Conservation (phyloP, 345 rosid species). For the Ceriops zippeliana region DNA sequence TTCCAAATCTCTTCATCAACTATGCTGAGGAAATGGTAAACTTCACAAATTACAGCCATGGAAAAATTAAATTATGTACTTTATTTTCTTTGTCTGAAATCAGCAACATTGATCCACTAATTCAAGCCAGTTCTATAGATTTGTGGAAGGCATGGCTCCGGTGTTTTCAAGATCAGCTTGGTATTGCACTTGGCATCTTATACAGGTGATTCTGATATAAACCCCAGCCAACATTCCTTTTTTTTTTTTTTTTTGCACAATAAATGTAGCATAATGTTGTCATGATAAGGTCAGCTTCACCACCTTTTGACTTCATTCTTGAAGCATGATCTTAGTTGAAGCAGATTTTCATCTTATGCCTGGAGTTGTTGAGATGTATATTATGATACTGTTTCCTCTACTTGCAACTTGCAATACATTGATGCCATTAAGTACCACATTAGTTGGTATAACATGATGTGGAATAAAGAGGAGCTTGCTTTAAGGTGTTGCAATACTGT, state of each 20-base stretch:
- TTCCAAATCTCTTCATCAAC: no score
- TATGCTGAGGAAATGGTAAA: no score
- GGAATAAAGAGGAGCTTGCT: no score
- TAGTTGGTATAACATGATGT: no score
- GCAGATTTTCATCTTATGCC: neutral
- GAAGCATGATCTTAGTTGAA: neutral
- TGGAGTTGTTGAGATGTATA: no score
- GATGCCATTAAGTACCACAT: no score
- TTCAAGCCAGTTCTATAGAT: conserved; percentile 34
- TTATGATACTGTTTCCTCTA: no score
- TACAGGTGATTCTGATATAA: conserved; percentile 55
- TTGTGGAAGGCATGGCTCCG: conserved; percentile 99
- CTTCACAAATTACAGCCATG: no score
- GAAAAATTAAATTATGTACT: neutral
- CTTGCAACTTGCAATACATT: no score
- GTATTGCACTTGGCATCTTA: conserved; percentile 98
- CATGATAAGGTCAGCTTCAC: neutral
- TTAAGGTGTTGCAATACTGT: no score
- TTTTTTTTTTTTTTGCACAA: neutral
- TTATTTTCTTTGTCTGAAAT: neutral
- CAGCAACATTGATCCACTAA: neutral
- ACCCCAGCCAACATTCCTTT: neutral
- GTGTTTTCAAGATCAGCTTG: conserved; percentile 97
- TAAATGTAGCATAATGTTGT: neutral
- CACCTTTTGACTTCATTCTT: neutral